Percentiles rank a stretch among this genome's conserved stretches.
Conservation (phyloP, 148 eudicot species). For the Gaultheria prostrata region DNA sequence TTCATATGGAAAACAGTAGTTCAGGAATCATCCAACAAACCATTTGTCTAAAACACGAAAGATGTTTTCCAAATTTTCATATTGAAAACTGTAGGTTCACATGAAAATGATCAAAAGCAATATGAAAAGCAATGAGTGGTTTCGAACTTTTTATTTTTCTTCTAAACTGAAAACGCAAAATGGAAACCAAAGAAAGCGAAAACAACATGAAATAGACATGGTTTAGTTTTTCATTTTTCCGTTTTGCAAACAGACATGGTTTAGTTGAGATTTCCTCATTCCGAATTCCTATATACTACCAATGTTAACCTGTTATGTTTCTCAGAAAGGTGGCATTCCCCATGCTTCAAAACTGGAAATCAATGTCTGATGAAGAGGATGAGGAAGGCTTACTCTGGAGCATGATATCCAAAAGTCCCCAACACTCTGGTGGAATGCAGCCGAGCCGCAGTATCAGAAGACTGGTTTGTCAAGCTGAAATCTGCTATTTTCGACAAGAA, state of each 20-base stretch:
- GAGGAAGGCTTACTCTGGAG: conserved; percentile 50
- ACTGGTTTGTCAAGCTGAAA: conserved; percentile 56
- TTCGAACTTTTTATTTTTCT: background rate
- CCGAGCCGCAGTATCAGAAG: conserved; percentile 66
- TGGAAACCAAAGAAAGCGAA: background rate
- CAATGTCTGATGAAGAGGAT: background rate
- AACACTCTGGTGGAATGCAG: conserved; percentile 70
- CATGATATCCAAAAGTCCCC: conserved; percentile 74
- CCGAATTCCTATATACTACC: background rate
- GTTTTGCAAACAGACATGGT: background rate
- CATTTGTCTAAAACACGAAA: background rate
- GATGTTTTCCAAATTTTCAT: background rate
- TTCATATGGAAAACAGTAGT: background rate
- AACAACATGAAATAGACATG: background rate
- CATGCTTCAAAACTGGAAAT: background rate
- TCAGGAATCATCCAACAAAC: background rate
- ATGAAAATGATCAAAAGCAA: background rate
- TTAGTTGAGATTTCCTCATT: background rate
- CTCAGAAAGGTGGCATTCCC: background rate
- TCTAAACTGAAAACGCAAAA: background rate
- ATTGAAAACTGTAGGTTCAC: background rate
- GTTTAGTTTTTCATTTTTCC: background rate
- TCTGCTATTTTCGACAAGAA: conserved; percentile 56
- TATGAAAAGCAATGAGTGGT: background rate
- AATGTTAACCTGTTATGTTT: background rate